A percentile compares a stretch with the other conserved stretches of the same genome.
phyloP scores from a whole-genome alignment of 169 alveolate species.

The Cryptosporidium tyzzeri region DNA sequence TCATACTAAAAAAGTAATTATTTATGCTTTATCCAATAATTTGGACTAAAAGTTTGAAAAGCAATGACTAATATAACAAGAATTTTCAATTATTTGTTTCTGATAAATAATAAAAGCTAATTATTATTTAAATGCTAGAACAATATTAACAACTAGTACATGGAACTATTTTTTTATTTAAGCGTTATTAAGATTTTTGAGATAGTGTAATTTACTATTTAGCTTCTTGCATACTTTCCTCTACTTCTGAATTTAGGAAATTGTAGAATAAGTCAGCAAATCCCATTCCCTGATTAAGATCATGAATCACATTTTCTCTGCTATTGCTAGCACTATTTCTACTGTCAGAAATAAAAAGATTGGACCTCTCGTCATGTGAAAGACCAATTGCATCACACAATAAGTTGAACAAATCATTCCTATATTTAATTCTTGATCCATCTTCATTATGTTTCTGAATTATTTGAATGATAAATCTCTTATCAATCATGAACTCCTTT shows the following conservation, averaged over 20 bases:
- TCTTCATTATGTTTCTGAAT: constrained; percentile 70
- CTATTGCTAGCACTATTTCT: constrained; percentile 8
- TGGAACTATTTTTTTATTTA: background rate
- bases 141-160: background rate
- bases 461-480: constrained; percentile 36
- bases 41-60: too few relatives aligned
- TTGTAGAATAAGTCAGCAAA: constrained; percentile 64
- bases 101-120: too few relatives aligned
- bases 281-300: constrained; percentile 44
- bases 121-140: background rate
- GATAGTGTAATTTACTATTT: background rate
- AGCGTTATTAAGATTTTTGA: background rate
- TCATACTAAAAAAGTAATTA: too few relatives aligned
- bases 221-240: background rate
- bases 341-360: background rate
- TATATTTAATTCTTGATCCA: constrained; percentile 40
- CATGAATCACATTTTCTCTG: constrained; percentile 7
- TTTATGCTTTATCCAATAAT: background rate
- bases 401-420: constrained; percentile 54
- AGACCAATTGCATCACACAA: constrained; percentile 69
- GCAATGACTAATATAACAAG: too few relatives aligned
- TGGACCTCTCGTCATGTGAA: constrained; percentile 24
- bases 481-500: constrained; percentile 41
- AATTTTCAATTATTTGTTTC: background rate
- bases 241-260: constrained; percentile 59